Percentiles rank a stretch among this genome's conserved stretches.
These are phyloP conservation scores for Cercospora nicotianae DNA, from an alignment of 2,329 filamentous ascomycete genomes.

Conservation along the genomic window DNA sequence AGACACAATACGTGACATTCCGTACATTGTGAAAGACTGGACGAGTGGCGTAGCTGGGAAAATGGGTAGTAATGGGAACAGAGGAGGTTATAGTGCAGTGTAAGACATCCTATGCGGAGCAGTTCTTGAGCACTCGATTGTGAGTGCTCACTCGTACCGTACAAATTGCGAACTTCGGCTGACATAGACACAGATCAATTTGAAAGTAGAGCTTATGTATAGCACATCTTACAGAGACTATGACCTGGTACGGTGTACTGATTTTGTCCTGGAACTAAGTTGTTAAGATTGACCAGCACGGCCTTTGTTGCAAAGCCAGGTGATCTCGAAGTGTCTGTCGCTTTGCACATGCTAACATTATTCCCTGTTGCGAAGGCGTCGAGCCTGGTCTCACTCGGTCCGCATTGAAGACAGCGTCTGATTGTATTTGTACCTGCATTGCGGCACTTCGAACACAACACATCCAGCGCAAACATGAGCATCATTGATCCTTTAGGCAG, in stretches of 20 bases:
- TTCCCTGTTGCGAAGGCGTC: not conserved
- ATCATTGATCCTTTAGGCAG: slow-evolving; percentile 8
- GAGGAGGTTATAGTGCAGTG: slow-evolving; percentile 93
- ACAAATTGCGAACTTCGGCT: not conserved
- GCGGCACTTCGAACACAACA: not conserved
- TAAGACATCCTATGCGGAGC: slow-evolving; percentile 14
- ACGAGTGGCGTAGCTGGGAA: slow-evolving; percentile 75
- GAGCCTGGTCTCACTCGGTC: not conserved
- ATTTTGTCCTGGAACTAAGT: not conserved
- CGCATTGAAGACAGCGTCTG: not conserved
- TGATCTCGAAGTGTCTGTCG: not conserved
- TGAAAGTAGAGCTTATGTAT: not conserved
- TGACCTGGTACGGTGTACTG: not conserved
- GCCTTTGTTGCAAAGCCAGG: not conserved
- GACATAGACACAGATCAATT: not conserved
- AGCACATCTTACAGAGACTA: not conserved
- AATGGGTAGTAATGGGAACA: slow-evolving; percentile 72
- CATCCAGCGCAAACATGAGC: slow-evolving; percentile 6
- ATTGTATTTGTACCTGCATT: not conserved
- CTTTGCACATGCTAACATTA: not conserved
- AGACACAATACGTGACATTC: slow-evolving; percentile 87
- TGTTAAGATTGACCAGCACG: not conserved
- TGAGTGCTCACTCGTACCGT: slow-evolving; percentile 10
- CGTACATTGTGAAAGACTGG: slow-evolving; percentile 91
- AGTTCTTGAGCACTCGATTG: slow-evolving; percentile 8